Evolutionary conservation across 129 eudicot species (phyloP).

Genomic region (Lonicera japonica): DNA sequence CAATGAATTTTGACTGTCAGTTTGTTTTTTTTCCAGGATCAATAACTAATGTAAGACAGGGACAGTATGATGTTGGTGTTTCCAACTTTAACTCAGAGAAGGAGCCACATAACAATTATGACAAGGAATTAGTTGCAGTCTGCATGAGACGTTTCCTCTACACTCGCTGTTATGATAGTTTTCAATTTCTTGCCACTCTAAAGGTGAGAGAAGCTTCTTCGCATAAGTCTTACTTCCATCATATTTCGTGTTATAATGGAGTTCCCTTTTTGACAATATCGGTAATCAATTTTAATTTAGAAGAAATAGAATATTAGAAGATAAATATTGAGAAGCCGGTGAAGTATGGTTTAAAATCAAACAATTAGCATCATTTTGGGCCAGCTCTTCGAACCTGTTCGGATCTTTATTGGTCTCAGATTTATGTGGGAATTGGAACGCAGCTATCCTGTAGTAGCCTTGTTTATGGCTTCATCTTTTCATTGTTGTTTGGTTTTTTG

Average conservation of each 20-base stretch:
- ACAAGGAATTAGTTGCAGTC: conserved; percentile 41
- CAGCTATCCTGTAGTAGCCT: too few species aligned
- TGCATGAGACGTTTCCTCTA: conserved; percentile 70
- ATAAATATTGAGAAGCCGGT: too few species aligned
- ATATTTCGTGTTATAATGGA: background rate
- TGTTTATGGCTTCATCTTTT: too few species aligned
- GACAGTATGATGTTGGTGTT: conserved; percentile 9
- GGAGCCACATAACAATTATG: conserved; percentile 18
- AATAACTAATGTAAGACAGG: background rate
- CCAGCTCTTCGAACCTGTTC: too few species aligned
- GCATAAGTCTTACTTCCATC: background rate
- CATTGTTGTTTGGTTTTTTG: too few species aligned
- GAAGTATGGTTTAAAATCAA: too few species aligned
- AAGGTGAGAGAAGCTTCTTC: conserved; percentile 41
- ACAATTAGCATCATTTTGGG: too few species aligned
- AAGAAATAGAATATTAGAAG: too few species aligned
- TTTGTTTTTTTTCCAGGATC: background rate
- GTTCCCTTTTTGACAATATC: too few species aligned
- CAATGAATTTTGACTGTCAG: background rate
- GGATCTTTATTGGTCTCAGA: too few species aligned
- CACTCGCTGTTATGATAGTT: conserved; percentile 71
- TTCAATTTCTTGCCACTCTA: conserved; percentile 74
- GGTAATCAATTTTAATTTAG: too few species aligned
- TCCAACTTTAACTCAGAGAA: conserved; percentile 10
- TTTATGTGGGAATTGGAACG: too few species aligned